Evolutionary conservation across 306 rosid species (phyloP), one percentile per base, ranked within the genome.

Genomic region (Benincasa hispida): DNA sequence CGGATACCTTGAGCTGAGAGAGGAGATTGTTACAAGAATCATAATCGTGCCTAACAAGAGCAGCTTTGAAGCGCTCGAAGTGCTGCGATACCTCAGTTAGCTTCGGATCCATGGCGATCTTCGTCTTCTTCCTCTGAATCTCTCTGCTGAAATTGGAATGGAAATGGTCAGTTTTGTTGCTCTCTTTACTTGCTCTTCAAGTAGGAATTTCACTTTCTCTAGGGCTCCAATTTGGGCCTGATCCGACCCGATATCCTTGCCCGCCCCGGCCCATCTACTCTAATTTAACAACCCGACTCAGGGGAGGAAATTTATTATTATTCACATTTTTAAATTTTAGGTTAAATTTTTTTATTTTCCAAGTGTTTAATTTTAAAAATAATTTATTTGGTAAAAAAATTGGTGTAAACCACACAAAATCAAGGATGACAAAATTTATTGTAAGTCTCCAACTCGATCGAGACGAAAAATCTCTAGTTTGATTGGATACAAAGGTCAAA

Each of bases 21-120:
- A 93, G 94, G 35, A 88, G 85, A 45, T 76, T 74, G 66, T 72
- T 28, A 59, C 83, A 82, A 35, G 86, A 77, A 48, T 86, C 84
- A 55, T 41, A 89, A 82, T 91, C 98, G n/a, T 82, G 86, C 65
- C 98, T 81, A 12, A 61, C 41, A 76, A 82, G 78, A 2, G 94
- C 92, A 0, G 98, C 92, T 76, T 93, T 93, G 65, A 91, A 90
- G 67, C 96, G 96, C 81, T 86, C 97, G 60, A 91, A 90, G 67
- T 76, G 83, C 87, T 91, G 97, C 3, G 90, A 82, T 30, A 87
- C 90, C 78, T 91, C 97, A 2, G 88, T 86, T 0, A 91, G 70
- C 87, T 90, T 91, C 35, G 97, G 94, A 84, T 91, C 94, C 97
- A 93, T 90, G 8, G 67, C 75, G 62, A 22, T 27, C 55, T 63